Conservation (phyloP, 345 rosid species). For the Gossypium turneri region DNA sequence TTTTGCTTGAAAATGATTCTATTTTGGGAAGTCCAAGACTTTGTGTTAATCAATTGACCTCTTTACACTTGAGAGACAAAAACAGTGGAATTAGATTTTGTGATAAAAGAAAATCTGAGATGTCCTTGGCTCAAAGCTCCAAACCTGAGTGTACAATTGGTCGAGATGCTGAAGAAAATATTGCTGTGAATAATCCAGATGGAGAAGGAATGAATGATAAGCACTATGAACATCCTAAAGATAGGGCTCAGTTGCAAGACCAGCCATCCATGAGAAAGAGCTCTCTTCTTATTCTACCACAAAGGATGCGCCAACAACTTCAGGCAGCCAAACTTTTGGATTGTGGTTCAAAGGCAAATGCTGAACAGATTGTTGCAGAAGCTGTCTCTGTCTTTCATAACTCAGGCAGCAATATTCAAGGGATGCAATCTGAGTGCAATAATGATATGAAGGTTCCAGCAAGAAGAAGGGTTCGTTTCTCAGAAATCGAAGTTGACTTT, state of each 20-base stretch:
- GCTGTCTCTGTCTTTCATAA: slow-evolving; percentile 18
- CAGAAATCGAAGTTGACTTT: too few species aligned
- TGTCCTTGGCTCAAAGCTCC: slow-evolving; percentile 9
- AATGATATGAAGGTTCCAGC: slow-evolving; percentile 13
- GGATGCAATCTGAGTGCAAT: slow-evolving; percentile 16
- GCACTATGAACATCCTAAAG: slow-evolving; percentile 17
- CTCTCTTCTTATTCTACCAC: slow-evolving; percentile 30
- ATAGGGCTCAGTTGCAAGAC: slow-evolving; percentile 21
- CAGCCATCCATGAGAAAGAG: slow-evolving; percentile 24
- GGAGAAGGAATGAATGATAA: neutral
- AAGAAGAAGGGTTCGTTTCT: slow-evolving; percentile 39
- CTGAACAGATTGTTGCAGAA: slow-evolving; percentile 20
- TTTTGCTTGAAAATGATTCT: slow-evolving; percentile 21
- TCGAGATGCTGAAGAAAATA: slow-evolving; percentile 19
- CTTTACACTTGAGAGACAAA: slow-evolving; percentile 18
- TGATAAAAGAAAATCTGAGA: slow-evolving; percentile 16
- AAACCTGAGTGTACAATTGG: slow-evolving; percentile 14
- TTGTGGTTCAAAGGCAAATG: slow-evolving; percentile 18
- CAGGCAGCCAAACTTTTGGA: slow-evolving; percentile 30
- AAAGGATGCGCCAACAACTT: slow-evolving; percentile 18
- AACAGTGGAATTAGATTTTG: slow-evolving; percentile 9
- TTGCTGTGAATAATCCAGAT: slow-evolving; percentile 12
- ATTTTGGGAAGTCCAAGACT: slow-evolving; percentile 15
- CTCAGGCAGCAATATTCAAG: slow-evolving; percentile 16
- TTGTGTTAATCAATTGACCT: slow-evolving; percentile 12